Evolutionary conservation across 306 rosid genomes (phyloP).

Genomic region (Crataegus laevigata): DNA sequence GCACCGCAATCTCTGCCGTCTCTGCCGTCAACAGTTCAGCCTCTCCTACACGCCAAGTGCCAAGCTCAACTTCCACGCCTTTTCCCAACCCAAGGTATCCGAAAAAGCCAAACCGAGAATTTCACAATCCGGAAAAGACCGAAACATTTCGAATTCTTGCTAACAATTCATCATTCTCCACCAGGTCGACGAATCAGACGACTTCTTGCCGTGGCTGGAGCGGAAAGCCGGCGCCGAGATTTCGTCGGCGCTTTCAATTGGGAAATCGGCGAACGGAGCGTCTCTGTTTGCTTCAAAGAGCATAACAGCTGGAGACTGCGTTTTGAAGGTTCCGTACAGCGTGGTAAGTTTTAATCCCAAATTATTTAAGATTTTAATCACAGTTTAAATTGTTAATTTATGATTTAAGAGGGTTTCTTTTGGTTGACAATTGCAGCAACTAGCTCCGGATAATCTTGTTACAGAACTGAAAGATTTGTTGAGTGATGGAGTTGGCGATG

Average conservation of each 20-base stretch:
- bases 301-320: constrained; percentile 46
- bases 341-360: constrained; percentile 27
- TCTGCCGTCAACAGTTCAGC: constrained; percentile 10
- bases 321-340: constrained; percentile 63
- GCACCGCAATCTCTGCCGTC: constrained; percentile 36
- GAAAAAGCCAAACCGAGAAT: background rate
- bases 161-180: background rate
- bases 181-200: constrained; percentile 18
- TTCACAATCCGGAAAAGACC: background rate
- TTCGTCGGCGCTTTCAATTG: constrained; percentile 57
- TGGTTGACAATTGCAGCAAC: constrained; percentile 48
- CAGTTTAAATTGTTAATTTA: background rate
- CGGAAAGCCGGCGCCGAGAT: constrained; percentile 39
- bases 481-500: constrained; percentile 37
- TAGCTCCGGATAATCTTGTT: constrained; percentile 50
- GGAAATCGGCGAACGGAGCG: constrained; percentile 51
- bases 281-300: constrained; percentile 55
- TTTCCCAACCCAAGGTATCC: constrained; percentile 26
- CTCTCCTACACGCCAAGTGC: constrained; percentile 12
- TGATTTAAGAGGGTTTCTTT: background rate
- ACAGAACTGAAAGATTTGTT: constrained; percentile 31
- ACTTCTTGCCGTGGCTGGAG: constrained; percentile 67
- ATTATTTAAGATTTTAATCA: background rate
- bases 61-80: constrained; percentile 21
- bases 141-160: background rate